Evolutionary conservation across 345 rosid species (phyloP).

Genomic region (Eucalyptus leucophloia): DNA sequence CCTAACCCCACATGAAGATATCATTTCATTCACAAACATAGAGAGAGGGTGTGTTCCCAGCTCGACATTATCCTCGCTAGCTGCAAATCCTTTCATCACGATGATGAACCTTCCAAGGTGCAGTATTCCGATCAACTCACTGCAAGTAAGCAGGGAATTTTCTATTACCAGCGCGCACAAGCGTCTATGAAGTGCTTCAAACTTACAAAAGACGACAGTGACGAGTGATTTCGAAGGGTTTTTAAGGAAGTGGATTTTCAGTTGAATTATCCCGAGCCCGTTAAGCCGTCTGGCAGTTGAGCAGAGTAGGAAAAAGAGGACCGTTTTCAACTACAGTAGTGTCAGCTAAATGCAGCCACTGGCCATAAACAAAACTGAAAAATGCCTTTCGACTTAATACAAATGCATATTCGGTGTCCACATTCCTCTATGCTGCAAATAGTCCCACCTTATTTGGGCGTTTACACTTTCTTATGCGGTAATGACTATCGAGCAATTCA

Average conservation of each 20-base stretch:
- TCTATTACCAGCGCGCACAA: neutral
- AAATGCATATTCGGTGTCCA: neutral
- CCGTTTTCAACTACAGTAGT: neutral
- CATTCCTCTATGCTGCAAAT: neutral
- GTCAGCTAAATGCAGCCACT: neutral
- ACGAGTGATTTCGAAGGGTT: neutral
- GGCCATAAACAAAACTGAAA: neutral
- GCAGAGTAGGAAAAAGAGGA: neutral
- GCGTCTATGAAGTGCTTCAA: neutral
- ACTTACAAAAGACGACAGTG: neutral
- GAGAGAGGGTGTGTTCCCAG: neutral
- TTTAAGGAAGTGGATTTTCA: neutral
- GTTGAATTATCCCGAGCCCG: neutral
- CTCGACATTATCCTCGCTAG: neutral
- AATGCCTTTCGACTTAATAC: neutral
- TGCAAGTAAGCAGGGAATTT: neutral
- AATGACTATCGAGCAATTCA: neutral
- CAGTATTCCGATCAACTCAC: neutral
- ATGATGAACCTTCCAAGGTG: neutral
- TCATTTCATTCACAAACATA: neutral
- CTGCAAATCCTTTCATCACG: neutral
- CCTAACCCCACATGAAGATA: neutral
- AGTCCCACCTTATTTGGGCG: neutral
- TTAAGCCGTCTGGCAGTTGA: neutral
- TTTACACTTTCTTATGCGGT: neutral